Base-by-base conservation (phyloP, 345 rosid genomes). In the Pugionium dolabratum region DNA sequence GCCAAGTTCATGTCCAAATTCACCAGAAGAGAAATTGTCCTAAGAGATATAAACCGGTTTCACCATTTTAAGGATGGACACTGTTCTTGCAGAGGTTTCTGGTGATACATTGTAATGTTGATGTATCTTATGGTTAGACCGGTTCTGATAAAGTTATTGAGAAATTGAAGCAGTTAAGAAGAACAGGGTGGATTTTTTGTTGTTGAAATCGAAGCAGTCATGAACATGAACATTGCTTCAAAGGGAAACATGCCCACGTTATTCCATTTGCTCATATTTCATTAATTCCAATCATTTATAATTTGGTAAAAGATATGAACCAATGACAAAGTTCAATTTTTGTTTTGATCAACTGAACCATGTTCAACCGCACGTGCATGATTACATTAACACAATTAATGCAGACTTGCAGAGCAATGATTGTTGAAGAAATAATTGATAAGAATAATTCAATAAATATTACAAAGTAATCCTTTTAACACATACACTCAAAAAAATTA, bases 1-100 rank as follows among this genome's bases (percentile, higher is more conserved):
- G 88, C 88, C 10, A 88, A 84, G 81, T 86, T 84, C 68, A 83
- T 84, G 63, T 84, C 96, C 42, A 80, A 76, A 62, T 76, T 59
- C 30, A 77, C 80, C 29, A 34, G 76, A 49, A 76, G 82, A 70
- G 90, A 89, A 42, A 84, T 86, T 59, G 84, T 86, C 30, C 75
- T 86, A 26, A 84, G 96, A 74, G 86, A 88, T 73, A 69, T 85
- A 10, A 83, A 84, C 64, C 81, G 92, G 25, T 89, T 84, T 70
- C 88, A 89, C 74, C 90, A 79, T 43, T 88, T 86, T 55, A 79
- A 76, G 53, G 81, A 83, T 54, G 92, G 90, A 4, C 60, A 65
- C 58, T 88, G 96, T 78, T 83, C 92, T 66, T 86, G 96, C 71
- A 83, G 85, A 78, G 90, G 90, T 9, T 80, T 83, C 75, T 89